Evolutionary conservation across 495 filamentous ascomycete genomes (phyloP).

Genomic region (Xylaria palmicola): DNA sequence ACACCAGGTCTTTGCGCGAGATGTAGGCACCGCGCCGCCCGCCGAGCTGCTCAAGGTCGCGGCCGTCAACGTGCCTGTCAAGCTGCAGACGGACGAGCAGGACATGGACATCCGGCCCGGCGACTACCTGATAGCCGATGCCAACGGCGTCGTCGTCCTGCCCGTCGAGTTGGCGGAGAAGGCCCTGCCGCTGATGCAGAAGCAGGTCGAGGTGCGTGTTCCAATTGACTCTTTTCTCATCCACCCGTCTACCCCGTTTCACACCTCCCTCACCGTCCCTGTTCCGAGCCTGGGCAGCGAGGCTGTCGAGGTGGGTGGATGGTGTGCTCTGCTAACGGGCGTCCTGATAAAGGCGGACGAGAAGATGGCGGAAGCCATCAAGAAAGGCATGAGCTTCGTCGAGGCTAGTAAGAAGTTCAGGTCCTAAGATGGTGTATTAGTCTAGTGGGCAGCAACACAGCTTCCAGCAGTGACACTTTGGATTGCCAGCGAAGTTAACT

Average conservation of each 20-base stretch:
- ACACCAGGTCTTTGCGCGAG: slow-evolving; percentile 50
- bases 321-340: background rate
- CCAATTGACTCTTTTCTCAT: background rate
- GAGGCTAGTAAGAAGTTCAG: slow-evolving; percentile 53
- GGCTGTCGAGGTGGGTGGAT: background rate
- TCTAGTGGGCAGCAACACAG: too few relatives aligned
- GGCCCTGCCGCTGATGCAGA: slow-evolving; percentile 47
- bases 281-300: background rate
- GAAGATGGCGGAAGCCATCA: slow-evolving; percentile 51
- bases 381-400: slow-evolving; percentile 49
- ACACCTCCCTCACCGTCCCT: too few relatives aligned
- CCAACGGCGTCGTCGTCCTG: slow-evolving; percentile 55
- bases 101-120: slow-evolving; percentile 52
- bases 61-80: slow-evolving; percentile 42
- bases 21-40: slow-evolving; percentile 52
- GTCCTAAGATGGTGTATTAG: background rate
- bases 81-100: slow-evolving; percentile 40
- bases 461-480: too few relatives aligned
- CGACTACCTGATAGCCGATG: slow-evolving; percentile 57
- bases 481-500: too few relatives aligned
- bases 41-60: slow-evolving; percentile 44
- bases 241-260: too few relatives aligned
- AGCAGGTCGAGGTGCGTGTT: slow-evolving; percentile 39
- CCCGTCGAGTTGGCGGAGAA: slow-evolving; percentile 45
- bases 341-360: slow-evolving; percentile 43